Evolutionary conservation across 2,329 filamentous ascomycete species (phyloP).

Genomic region (Aspergillus flavus): DNA sequence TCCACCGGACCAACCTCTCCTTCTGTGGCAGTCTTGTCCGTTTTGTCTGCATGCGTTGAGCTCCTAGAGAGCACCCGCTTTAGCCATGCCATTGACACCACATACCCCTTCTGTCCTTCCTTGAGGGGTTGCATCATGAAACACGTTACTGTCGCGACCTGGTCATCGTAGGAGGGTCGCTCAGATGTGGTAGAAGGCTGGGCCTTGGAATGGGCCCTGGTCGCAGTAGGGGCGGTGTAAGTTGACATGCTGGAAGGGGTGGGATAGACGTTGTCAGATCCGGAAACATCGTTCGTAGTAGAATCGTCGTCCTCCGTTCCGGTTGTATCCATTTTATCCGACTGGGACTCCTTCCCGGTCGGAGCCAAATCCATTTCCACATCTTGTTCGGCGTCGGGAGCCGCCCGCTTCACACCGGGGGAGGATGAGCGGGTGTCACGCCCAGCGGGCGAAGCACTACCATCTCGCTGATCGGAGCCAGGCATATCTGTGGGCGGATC

Average conservation of each 20-base stretch:
- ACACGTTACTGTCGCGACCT: conserved; percentile 72
- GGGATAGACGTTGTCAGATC: conserved; percentile 39
- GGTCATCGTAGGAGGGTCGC: conserved; percentile 62
- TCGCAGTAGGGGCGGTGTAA: conserved; percentile 33
- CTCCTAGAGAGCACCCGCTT: conserved; percentile 69
- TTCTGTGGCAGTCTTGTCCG: conserved; percentile 61
- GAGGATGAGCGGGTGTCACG: conserved; percentile 34
- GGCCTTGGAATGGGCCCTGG: conserved; percentile 29
- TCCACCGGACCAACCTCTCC: conserved; percentile 78
- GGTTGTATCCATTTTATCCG: conserved; percentile 42
- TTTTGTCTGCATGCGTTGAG: conserved; percentile 57
- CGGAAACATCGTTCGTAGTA: conserved; percentile 32
- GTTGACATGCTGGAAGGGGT: conserved; percentile 44
- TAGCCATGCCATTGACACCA: conserved; percentile 81
- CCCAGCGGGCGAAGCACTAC: conserved; percentile 24
- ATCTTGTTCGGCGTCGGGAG: conserved; percentile 34
- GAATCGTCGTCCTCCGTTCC: conserved; percentile 45
- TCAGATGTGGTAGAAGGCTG: conserved; percentile 26
- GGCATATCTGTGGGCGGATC: conserved; percentile 49
- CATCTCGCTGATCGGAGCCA: conserved; percentile 35
- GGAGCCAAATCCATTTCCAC: conserved; percentile 27
- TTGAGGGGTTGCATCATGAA: conserved; percentile 58
- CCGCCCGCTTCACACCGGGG: conserved; percentile 39
- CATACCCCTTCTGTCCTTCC: conserved; percentile 73
- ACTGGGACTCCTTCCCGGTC: conserved; percentile 24